Evolutionary conservation across 1,139 yeast species (phyloP), one percentile per base, ranked within the genome.

Genomic region (Citeromyces hawaiiensis): DNA sequence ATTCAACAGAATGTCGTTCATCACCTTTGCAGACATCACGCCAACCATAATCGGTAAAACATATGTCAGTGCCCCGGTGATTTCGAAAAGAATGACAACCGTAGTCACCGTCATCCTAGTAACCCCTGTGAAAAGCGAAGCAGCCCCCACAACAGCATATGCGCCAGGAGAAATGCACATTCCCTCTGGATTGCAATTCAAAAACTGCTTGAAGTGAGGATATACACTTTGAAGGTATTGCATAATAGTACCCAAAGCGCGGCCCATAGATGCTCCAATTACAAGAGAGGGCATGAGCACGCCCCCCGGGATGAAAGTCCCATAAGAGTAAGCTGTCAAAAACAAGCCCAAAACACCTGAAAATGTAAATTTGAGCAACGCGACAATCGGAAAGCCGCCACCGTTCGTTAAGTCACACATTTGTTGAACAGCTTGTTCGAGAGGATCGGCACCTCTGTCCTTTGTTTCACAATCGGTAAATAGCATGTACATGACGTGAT

Each of bases 231-330:
- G 83, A 18, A 75, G 47, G 1, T 55, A 55, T 47, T 72, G 74
- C 35, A 82, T 66, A 2, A 76, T 38, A 2, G 78, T 64, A 0
- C 95, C 95, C 5, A 80, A 49, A 4, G 79, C 58, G 39, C 95
- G 58, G 0, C 94, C 94, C 8, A 71, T 59, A 1, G 78, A 59
- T 0, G 83, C 93, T 3, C 94, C 94, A 14, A 80, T 62, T 0
- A 76, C 74, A 49, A 83, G 61, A 0, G 85, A 72, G 0, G 94
- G 93, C 72, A 78, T 72, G 42, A 83, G 58, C 3, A 82, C 64
- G 0, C 93, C 94, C 2, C 91, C 87, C 0, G 94, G 93, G 6
- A 82, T 61, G 30, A 68, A 64, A 1, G 76, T 63, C 1, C 88
- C 83, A 55, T 72, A 80, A 1, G 87, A 66, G 47, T 77, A 76